Evolutionary conservation across 2,329 filamentous ascomycete species (phyloP).

Genomic region (Rutstroemia sp.): DNA sequence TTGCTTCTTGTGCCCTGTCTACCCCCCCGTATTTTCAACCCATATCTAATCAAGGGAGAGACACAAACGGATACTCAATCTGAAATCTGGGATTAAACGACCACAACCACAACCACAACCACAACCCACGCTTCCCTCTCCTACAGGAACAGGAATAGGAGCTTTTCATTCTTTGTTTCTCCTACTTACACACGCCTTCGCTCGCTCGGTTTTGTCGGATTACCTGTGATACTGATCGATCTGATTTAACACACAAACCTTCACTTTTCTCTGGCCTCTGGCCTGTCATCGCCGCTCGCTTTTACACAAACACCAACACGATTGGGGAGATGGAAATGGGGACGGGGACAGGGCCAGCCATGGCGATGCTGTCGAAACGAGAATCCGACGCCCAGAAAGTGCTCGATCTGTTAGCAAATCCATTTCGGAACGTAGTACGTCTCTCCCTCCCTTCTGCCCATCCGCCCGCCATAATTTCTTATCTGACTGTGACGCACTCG

Average conservation of each 20-base stretch:
- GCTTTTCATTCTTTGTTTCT: too few relatives aligned
- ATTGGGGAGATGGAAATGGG: slow-evolving; percentile 15
- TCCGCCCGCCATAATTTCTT: too few relatives aligned
- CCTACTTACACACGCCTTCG: too few relatives aligned
- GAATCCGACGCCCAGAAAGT: slow-evolving; percentile 18
- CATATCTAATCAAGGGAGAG: slow-evolving; percentile 19
- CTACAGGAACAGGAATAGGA: too few relatives aligned
- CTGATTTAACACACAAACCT: not conserved
- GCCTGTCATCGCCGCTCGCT: slow-evolving; percentile 27
- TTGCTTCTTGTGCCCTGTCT: too few relatives aligned
- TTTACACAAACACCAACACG: not conserved
- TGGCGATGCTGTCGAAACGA: slow-evolving; percentile 16
- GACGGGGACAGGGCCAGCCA: slow-evolving; percentile 9
- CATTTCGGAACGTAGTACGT: slow-evolving; percentile 22
- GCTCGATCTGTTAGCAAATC: slow-evolving; percentile 25
- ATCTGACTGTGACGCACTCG: not conserved
- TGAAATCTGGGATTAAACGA: not conserved
- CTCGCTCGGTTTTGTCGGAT: too few relatives aligned
- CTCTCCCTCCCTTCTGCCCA: not conserved
- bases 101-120: not conserved
- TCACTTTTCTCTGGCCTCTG: slow-evolving; percentile 21
- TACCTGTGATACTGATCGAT: too few relatives aligned
- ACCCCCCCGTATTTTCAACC: not conserved
- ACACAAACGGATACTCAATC: not conserved
- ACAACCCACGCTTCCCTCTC: not conserved